Conservation (phyloP, 208 protist genomes). For the Leishmania braziliensis region DNA sequence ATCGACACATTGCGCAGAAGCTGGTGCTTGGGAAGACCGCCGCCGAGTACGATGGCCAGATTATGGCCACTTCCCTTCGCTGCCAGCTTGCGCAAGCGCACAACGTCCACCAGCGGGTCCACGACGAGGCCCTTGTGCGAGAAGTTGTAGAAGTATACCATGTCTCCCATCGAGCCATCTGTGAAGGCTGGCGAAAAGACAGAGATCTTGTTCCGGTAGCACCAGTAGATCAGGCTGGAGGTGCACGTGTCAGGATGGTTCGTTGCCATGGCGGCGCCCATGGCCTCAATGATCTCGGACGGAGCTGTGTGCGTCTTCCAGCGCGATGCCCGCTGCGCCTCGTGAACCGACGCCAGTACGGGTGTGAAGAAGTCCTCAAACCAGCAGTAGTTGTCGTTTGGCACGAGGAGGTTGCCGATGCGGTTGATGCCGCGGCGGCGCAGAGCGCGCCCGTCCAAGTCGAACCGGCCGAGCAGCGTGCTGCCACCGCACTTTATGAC, state of each 20-base stretch:
- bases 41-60: slow-evolving; percentile 78
- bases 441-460: slow-evolving; percentile 90
- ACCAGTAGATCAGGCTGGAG: slow-evolving; percentile 98
- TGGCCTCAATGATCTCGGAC: slow-evolving; percentile 95
- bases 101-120: slow-evolving; percentile 94
- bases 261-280: slow-evolving; percentile 93
- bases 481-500: slow-evolving; percentile 99
- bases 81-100: slow-evolving; percentile 44
- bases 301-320: slow-evolving; percentile 90
- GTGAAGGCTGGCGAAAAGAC: slow-evolving; percentile 99
- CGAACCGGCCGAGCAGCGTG: slow-evolving; percentile 96
- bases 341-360: slow-evolving; percentile 94
- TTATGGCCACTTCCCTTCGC: slow-evolving; percentile 27
- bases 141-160: slow-evolving; percentile 99
- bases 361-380: slow-evolving; percentile 99
- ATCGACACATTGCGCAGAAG: slow-evolving; percentile 67
- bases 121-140: slow-evolving; percentile 96
- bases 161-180: slow-evolving; percentile 99
- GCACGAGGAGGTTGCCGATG: slow-evolving; percentile 99
- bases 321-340: slow-evolving; percentile 83
- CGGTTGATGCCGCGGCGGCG: slow-evolving; percentile 95
- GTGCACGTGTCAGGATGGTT: slow-evolving; percentile 89
- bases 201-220: slow-evolving; percentile 98
- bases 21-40: slow-evolving; percentile 84
- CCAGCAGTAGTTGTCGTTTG: slow-evolving; percentile 99